These are phyloP conservation scores for Hura crepitans DNA, from an alignment of 441 rosid species.

Conservation along the genomic window DNA sequence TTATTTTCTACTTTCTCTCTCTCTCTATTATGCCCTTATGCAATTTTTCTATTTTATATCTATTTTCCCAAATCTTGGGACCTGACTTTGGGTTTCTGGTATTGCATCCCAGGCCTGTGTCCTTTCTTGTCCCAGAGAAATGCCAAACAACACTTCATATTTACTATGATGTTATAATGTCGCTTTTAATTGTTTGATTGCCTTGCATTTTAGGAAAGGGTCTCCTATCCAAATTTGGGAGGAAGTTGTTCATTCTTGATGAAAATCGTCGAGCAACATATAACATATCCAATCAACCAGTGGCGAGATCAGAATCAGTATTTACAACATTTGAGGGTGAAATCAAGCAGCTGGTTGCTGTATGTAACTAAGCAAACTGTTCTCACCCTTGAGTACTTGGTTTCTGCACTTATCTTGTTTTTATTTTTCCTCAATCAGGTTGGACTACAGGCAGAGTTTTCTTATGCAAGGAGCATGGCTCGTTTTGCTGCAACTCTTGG, in stretches of 20 bases:
- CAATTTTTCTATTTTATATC: too few species aligned
- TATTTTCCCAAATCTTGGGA: not conserved
- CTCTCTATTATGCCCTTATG: too few species aligned
- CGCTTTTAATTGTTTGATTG: slow-evolving; percentile 9
- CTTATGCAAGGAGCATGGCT: slow-evolving; percentile 93
- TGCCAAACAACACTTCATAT: not conserved
- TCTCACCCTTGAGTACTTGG: slow-evolving; percentile 2
- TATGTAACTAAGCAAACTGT: slow-evolving; percentile 37
- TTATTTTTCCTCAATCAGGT: slow-evolving; percentile 44
- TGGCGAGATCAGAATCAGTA: slow-evolving; percentile 51
- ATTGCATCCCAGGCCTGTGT: not conserved
- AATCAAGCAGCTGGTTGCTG: slow-evolving; percentile 84
- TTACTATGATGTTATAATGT: not conserved
- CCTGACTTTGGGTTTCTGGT: slow-evolving; percentile 7
- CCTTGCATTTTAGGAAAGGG: slow-evolving; percentile 47
- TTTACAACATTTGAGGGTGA: slow-evolving; percentile 84
- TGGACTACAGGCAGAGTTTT: slow-evolving; percentile 84
- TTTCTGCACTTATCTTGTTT: slow-evolving; percentile 11
- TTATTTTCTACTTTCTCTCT: not conserved
- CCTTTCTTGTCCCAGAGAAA: not conserved
- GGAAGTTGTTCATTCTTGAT: slow-evolving; percentile 50
- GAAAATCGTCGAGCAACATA: slow-evolving; percentile 75
- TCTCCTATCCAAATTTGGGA: slow-evolving; percentile 50
- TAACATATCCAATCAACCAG: slow-evolving; percentile 48
- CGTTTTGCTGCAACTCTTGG: slow-evolving; percentile 90